A percentile compares a stretch with the other conserved stretches of the same genome.
Evolutionary conservation across 305 asterid species (phyloP).

Genomic region (Ilex paraguariensis): DNA sequence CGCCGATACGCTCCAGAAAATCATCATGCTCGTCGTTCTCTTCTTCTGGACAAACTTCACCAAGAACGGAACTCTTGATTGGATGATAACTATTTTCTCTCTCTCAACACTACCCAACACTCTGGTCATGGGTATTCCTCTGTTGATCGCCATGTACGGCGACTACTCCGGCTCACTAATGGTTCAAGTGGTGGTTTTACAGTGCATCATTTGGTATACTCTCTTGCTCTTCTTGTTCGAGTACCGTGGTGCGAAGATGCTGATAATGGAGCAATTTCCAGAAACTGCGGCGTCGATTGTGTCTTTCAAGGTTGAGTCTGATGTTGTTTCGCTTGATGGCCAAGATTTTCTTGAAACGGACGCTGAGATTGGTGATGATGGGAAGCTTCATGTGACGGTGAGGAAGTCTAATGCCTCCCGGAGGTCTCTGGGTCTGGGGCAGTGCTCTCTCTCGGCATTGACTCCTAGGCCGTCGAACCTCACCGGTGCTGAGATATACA

Average conservation of each 20-base stretch:
- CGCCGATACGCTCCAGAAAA: slow-evolving; percentile 77
- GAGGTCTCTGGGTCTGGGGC: slow-evolving; percentile 45
- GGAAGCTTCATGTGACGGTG: slow-evolving; percentile 31
- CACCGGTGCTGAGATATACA: slow-evolving; percentile 20
- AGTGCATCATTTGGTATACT: slow-evolving; percentile 93
- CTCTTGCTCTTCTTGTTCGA: slow-evolving; percentile 78
- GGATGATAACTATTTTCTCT: slow-evolving; percentile 89
- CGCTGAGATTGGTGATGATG: slow-evolving; percentile 37
- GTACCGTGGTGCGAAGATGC: slow-evolving; percentile 70
- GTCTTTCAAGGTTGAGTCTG: slow-evolving; percentile 93
- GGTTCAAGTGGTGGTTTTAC: slow-evolving; percentile 91
- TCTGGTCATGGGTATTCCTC: slow-evolving; percentile 21
- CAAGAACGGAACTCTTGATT: slow-evolving; percentile 72
- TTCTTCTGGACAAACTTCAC: slow-evolving; percentile 65
- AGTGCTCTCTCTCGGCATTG: not conserved
- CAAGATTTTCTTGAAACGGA: slow-evolving; percentile 95
- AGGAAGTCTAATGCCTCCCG: slow-evolving; percentile 93
- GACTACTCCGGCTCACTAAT: slow-evolving; percentile 32
- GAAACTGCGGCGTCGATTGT: slow-evolving; percentile 83
- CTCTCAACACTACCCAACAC: slow-evolving; percentile 19
- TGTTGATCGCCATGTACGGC: slow-evolving; percentile 19
- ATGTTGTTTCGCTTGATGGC: slow-evolving; percentile 87
- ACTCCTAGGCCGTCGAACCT: slow-evolving; percentile 21
- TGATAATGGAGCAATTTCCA: slow-evolving; percentile 23
- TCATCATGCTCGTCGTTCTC: slow-evolving; percentile 69